Base-by-base conservation (phyloP, 768 basidiomycete genomes). In the Epithele typhae region DNA sequence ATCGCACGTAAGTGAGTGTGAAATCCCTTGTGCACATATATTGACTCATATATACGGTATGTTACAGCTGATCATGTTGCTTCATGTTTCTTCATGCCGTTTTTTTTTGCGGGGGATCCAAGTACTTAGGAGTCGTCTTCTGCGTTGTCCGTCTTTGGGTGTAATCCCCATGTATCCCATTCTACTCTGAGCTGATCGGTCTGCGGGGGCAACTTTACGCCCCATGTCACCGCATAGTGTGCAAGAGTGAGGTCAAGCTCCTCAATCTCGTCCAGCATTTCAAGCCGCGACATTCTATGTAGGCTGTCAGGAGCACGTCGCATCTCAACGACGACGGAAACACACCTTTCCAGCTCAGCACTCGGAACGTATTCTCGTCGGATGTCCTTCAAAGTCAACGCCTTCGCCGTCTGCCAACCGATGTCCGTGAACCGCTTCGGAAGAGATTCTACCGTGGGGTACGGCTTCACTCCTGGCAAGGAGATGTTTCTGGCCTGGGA, bases 191-290 rank as follows among this genome's bases (percentile, higher is more conserved):
- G 18, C 6, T 22, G 37, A 11, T 7, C 33, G 5, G 40, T 14
- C 11, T 43, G 37, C 7, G 34, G 23, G 3, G 60, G 54, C 4
- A 57, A 36, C 35, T 55, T 59, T 11, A 56, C n/a, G 11, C 74
- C 79, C 92, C 92, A 97, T 0, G 85, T 82, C 44, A 97, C 78
- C 12, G 85, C 90, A 64, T 98, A 98, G 61, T 98, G 94, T 2
- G 75, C 74, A 24, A 96, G 30, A n/a, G n/a, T n/a, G n/a, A n/a
- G n/a, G n/a, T n/a, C n/a, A n/a, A n/a, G n/a, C n/a, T n/a, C n/a
- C n/a, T 99, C 95, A 8, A 92, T 72, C 65, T 99, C 94, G 60
- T 98, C 95, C 4, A 99, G 75, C 65, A 89, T 75, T 61, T 98
- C 95, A 14, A 96, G 73, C 46, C 67, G 71, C 0, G 87, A 76